Evolutionary conservation across 2,329 filamentous ascomycete species (phyloP).

Genomic region (Phoma sp.): DNA sequence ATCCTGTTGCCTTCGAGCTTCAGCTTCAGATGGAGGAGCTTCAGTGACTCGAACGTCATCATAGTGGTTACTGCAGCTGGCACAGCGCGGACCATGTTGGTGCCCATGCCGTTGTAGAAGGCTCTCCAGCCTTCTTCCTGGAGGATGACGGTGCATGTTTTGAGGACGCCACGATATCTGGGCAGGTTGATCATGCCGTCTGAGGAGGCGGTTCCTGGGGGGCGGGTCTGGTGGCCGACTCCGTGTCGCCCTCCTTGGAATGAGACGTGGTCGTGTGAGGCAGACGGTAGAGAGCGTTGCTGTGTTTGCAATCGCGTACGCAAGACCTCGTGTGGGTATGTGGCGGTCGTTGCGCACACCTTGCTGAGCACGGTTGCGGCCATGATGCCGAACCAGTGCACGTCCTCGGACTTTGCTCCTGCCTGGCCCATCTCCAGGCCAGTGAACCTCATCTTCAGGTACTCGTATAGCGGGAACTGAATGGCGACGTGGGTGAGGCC

Average conservation of each 20-base stretch:
- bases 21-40: conserved; percentile 57
- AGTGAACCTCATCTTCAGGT: conserved; percentile 87
- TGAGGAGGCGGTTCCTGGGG: conserved; percentile 56
- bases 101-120: conserved; percentile 96
- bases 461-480: conserved; percentile 96
- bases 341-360: conserved; percentile 89
- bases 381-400: conserved; percentile 83
- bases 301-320: conserved; percentile 94
- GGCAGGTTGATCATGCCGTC: conserved; percentile 63
- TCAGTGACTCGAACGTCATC: conserved; percentile 89
- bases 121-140: conserved; percentile 93
- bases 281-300: conserved; percentile 67
- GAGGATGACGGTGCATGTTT: conserved; percentile 84
- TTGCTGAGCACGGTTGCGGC: conserved; percentile 93
- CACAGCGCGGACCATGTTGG: conserved; percentile 95
- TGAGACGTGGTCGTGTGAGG: conserved; percentile 57
- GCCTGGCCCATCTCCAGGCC: conserved; percentile 84
- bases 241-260: conserved; percentile 49
- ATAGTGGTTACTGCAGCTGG: conserved; percentile 97
- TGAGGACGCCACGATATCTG: conserved; percentile 77
- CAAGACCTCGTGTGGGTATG: conserved; percentile 96
- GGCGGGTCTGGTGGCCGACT: conserved; percentile 52
- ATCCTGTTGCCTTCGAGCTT: conserved; percentile 59
- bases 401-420: conserved; percentile 61
- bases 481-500: conserved; percentile 95